A percentile compares a stretch with the other conserved stretches of the same genome.
Evolutionary conservation across 2,329 filamentous ascomycete species (phyloP).

Genomic region (Cladorrhinum sp.): DNA sequence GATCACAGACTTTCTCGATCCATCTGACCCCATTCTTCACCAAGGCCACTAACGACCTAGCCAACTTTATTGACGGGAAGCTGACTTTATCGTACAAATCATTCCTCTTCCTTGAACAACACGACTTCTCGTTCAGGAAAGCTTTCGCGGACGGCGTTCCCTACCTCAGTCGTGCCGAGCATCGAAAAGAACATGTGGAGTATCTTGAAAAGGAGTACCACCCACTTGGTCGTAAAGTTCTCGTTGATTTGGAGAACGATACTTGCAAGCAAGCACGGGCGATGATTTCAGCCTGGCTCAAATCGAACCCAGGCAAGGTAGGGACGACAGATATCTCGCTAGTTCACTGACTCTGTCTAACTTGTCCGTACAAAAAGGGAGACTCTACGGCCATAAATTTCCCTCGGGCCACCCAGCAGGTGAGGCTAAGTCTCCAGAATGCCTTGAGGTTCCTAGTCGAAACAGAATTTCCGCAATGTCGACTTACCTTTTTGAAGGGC

Average conservation of each 20-base stretch:
- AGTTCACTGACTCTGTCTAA: too few relatives aligned
- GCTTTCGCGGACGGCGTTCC: constrained; percentile 5
- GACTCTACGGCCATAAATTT: not conserved
- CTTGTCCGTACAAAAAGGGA: not conserved
- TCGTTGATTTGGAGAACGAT: not conserved
- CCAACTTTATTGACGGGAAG: not conserved
- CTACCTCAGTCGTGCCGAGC: constrained; percentile 1
- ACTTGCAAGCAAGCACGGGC: not conserved
- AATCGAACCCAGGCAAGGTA: not conserved
- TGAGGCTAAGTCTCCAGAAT: constrained; percentile 20
- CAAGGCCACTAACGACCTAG: not conserved
- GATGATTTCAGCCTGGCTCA: not conserved
- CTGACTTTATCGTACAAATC: constrained; percentile 6
- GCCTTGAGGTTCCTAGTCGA: constrained; percentile 24
- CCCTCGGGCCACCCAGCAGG: not conserved
- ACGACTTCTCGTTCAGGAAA: constrained; percentile 2
- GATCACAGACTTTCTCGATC: constrained; percentile 1
- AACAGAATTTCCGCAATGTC: constrained; percentile 24
- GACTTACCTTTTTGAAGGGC: not conserved
- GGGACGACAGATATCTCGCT: too few relatives aligned
- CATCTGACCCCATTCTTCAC: constrained; percentile 1
- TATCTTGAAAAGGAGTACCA: not conserved
- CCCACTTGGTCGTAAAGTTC: not conserved
- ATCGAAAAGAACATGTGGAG: not conserved
- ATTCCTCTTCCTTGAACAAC: constrained; percentile 7